phyloP scores from a whole-genome alignment of 2,329 filamentous ascomycete genomes.

The Colletotrichum echinochloae region DNA sequence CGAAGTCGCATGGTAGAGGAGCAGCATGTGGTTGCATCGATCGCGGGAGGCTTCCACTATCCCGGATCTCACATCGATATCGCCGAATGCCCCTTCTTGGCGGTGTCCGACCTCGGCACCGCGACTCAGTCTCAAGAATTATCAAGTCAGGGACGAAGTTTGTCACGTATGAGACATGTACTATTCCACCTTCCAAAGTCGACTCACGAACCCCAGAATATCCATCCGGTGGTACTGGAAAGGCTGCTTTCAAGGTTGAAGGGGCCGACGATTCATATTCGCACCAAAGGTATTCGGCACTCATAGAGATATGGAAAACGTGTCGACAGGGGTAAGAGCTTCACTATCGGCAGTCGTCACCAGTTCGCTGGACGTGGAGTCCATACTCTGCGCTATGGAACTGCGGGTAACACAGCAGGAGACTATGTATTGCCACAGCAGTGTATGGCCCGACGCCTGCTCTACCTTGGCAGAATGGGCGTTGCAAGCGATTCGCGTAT shows the following conservation, averaged over 20 bases:
- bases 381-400: neutral
- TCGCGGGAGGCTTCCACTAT: neutral
- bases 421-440: neutral
- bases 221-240: conserved; percentile 4
- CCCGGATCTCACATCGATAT: neutral
- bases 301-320: conserved; percentile 12
- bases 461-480: neutral
- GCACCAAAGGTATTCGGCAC: conserved; percentile 15
- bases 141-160: neutral
- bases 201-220: conserved; percentile 12
- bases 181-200: conserved; percentile 4
- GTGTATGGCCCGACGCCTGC: neutral
- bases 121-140: neutral
- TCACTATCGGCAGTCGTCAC: conserved; percentile 2
- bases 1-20: neutral
- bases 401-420: no score
- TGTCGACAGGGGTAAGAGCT: conserved; percentile 16
- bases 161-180: neutral
- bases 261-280: conserved; percentile 21
- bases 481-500: neutral
- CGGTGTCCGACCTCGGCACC: neutral
- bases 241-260: neutral
- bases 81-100: neutral
- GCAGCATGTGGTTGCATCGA: neutral
- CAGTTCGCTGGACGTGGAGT: neutral